phyloP scores from a whole-genome alignment of 2,329 filamentous ascomycete genomes.

The Emmonsiellopsis sp. region DNA sequence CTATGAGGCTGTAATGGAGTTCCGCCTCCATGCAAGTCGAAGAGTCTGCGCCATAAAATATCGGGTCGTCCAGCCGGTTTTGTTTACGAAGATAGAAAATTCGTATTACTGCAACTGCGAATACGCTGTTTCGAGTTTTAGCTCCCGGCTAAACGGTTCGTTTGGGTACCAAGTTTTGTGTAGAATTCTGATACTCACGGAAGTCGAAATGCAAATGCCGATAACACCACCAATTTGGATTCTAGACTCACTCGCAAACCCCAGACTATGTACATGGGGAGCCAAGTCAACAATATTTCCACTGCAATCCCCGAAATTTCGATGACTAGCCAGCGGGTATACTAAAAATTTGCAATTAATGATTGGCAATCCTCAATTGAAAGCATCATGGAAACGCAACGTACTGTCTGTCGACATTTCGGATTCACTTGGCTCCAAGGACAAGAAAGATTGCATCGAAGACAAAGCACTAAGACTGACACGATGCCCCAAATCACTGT shows the following conservation, averaged over 20 bases:
- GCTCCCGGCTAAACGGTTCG: not conserved
- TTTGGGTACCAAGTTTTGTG: not conserved
- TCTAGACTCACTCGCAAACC: slow-evolving; percentile 9
- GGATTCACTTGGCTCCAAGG: slow-evolving; percentile 9
- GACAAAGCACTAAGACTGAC: slow-evolving; percentile 9
- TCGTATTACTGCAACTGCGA: slow-evolving; percentile 6
- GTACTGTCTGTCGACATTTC: slow-evolving; percentile 8
- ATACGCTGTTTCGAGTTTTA: slow-evolving; percentile 5
- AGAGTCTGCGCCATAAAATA: slow-evolving; percentile 10
- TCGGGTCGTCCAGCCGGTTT: slow-evolving; percentile 3
- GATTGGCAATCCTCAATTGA: not conserved
- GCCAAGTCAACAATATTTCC: slow-evolving; percentile 9
- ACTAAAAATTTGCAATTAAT: slow-evolving; percentile 3
- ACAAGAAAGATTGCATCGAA: slow-evolving; percentile 8
- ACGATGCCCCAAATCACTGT: slow-evolving; percentile 4
- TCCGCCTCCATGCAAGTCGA: slow-evolving; percentile 10
- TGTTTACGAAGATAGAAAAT: slow-evolving; percentile 10
- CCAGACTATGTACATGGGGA: slow-evolving; percentile 12
- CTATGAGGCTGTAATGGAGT: slow-evolving; percentile 12
- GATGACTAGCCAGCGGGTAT: slow-evolving; percentile 10
- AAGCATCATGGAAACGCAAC: not conserved
- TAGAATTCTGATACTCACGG: slow-evolving; percentile 9
- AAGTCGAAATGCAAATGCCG: slow-evolving; percentile 13
- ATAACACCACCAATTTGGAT: slow-evolving; percentile 11
- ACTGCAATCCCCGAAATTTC: slow-evolving; percentile 10